phyloP scores from a whole-genome alignment of 83 land plant species.

The Picea abies region DNA sequence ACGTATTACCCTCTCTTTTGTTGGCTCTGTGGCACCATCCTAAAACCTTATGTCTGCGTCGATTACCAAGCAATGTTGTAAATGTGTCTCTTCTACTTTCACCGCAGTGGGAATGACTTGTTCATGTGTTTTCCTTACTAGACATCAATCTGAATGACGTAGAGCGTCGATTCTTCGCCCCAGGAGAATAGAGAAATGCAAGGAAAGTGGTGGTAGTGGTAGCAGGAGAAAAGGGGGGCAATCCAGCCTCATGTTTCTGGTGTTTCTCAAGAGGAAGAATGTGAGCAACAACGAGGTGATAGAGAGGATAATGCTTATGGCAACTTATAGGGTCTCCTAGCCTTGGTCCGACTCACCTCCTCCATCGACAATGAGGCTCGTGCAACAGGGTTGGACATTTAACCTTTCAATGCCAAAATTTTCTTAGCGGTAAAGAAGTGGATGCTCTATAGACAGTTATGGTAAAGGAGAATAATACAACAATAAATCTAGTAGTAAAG shows the following conservation, averaged over 20 bases:
- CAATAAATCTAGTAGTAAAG: conserved; percentile 24
- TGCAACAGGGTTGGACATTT: conserved; percentile 92
- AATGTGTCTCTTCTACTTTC: conserved; percentile 84
- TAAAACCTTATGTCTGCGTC: conserved; percentile 89
- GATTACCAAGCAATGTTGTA: conserved; percentile 72
- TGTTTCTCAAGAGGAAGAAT: conserved; percentile 26
- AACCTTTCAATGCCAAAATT: conserved; percentile 89
- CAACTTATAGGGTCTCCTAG: conserved; percentile 89
- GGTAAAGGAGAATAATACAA: conserved; percentile 29
- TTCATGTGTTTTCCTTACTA: conserved; percentile 60
- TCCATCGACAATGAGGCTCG: conserved; percentile 82
- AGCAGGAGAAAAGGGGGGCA: conserved; percentile 42
- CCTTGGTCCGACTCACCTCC: conserved; percentile 77
- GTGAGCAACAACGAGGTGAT: conserved; percentile 25
- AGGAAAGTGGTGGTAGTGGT: conserved; percentile 40
- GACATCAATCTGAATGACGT: conserved; percentile 22
- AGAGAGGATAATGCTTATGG: conserved; percentile 78
- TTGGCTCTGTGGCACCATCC: conserved; percentile 58
- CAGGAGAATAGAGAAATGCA: conserved; percentile 15
- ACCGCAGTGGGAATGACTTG: conserved; percentile 22
- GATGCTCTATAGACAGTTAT: conserved; percentile 30
- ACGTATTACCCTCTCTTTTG: conserved; percentile 83
- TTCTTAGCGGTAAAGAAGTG: conserved; percentile 72
- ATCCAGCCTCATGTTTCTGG: conserved; percentile 48
- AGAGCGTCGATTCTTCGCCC: conserved; percentile 39